Base-by-base conservation (phyloP, 2,329 filamentous ascomycete species). In the Sporothrix protearum region DNA sequence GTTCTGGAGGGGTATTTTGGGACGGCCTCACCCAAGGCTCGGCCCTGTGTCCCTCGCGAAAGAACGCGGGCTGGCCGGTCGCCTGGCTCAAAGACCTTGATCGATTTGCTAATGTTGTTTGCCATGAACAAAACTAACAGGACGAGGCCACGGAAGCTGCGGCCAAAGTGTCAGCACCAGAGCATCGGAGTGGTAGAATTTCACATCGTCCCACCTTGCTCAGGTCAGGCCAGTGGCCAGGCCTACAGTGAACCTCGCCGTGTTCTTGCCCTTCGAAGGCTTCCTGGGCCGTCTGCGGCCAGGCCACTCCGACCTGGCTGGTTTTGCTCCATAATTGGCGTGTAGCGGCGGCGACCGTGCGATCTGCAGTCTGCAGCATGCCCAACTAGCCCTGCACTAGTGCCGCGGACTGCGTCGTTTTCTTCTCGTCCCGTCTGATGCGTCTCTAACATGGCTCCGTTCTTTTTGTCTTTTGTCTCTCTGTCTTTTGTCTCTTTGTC, bases 341-440 rank as follows among this genome's bases (percentile, higher is more conserved):
- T 55, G 63, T 12, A 66, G 19, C 30, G 64, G 64, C 63, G 63
- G 19, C 47, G 64, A 42, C 64, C 45, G 47, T 68, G 30, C 30
- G 64, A 68, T 68, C 47, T 68, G 47, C 64, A 53, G 28, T 68
- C 47, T 68, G 47, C 64, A 53, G 28, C 64, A 1, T 68, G 64
- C 47, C 64, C 64, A 53, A 39, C 45, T 55, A 53, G 47, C 19
- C 30, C 30, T 68, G 64, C 64, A 53, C n/a, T 68, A 68, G 30
- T 68, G 64, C 64, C n/a, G 30, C 28, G 6, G 30, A 25, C 30
- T 39, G 64, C 47, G 30, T 68, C 64, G 64, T 68, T 68, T 53
- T 47, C 45, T 66, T 64, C 39, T 68, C 64, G 47, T 53, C n/a
- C 22, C 22, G 36, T 28, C 28, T 45, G n/a, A 22, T 28, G 33